Evolutionary conservation across 78 protist species (phyloP), one percentile per base, ranked within the genome.

Genomic region (Goniomonas avonlea): DNA sequence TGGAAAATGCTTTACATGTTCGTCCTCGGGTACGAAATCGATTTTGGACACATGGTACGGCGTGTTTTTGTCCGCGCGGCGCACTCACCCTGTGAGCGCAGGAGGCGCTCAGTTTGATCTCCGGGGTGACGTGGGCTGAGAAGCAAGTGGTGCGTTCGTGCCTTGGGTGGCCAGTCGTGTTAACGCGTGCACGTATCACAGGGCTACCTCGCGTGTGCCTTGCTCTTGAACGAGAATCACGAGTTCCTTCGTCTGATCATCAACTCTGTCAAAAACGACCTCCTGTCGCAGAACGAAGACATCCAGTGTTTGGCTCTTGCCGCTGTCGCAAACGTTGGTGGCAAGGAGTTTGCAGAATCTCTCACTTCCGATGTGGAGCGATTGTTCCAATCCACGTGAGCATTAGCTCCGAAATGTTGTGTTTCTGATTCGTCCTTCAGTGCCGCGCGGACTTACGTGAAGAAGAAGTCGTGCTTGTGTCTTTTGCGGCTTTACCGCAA

Each of bases 1-100:
- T 85, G 92, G 81, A 98, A 98, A 86, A 89, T 98, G 58, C 74
- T 97, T 50, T 98, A 91, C 86, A 96, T 94, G 75, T 94, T 75
- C 82, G 89, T 97, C 82, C 81, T 95, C 39, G 99, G 99, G 8
- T 93, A 92, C 80, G 95, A 94, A 23, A 66, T 96, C 27, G 99
- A 96, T 74, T 96, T 97, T 76, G 99, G 99, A 3, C 96, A 96
- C 80, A 91, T 96, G 89, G 98, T n/a, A n/a, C n/a, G n/a, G n/a
- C n/a, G n/a, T n/a, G n/a, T n/a, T n/a, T n/a, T n/a, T n/a, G n/a
- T n/a, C n/a, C n/a, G n/a, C n/a, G n/a, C n/a, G n/a, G n/a, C n/a
- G n/a, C n/a, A n/a, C n/a, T n/a, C n/a, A n/a, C n/a, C n/a, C n/a
- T n/a, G n/a, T n/a, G n/a, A n/a, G n/a, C n/a, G n/a, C n/a, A n/a